Evolutionary conservation across 2,329 filamentous ascomycete genomes (phyloP).

Genomic region (Thelonectria discophora): DNA sequence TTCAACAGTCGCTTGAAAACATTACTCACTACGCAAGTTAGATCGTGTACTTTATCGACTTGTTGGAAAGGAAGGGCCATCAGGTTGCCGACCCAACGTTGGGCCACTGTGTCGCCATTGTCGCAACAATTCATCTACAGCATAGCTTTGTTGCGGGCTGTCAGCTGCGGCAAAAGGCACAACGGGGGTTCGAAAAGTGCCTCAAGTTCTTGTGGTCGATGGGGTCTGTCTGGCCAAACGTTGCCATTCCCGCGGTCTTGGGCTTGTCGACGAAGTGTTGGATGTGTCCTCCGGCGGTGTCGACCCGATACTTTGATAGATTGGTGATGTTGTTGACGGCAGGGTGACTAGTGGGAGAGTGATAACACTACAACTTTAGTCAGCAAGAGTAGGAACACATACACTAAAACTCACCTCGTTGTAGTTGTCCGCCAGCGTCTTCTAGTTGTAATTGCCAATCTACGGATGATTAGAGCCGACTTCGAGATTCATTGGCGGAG

Average conservation of each 20-base stretch:
- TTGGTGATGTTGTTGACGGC: slow-evolving; percentile 63
- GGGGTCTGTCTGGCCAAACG: slow-evolving; percentile 39
- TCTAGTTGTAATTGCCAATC: slow-evolving; percentile 65
- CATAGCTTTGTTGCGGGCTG: slow-evolving; percentile 56
- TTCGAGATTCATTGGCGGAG: no score
- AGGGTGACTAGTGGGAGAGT: slow-evolving; percentile 67
- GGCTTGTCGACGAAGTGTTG: slow-evolving; percentile 56
- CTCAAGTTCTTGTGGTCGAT: slow-evolving; percentile 38
- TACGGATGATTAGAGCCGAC: no score
- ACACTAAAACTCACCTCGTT: slow-evolving; percentile 51
- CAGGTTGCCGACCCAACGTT: slow-evolving; percentile 48
- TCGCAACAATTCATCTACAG: slow-evolving; percentile 63
- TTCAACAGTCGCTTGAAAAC: slow-evolving; percentile 62
- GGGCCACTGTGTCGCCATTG: slow-evolving; percentile 59
- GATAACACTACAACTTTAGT: slow-evolving; percentile 58
- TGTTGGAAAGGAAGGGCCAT: slow-evolving; percentile 53
- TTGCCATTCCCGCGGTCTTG: no score
- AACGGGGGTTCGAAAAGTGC: slow-evolving; percentile 42
- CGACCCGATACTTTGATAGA: slow-evolving; percentile 61
- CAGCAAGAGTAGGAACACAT: background rate
- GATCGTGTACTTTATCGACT: slow-evolving; percentile 62
- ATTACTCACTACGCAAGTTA: slow-evolving; percentile 61
- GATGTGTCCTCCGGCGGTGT: slow-evolving; percentile 57
- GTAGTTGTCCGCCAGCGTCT: slow-evolving; percentile 68
- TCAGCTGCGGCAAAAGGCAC: slow-evolving; percentile 34